A percentile compares a stretch with the other conserved stretches of the same genome.
These are phyloP conservation scores for Aquilaria agallochum DNA, from an alignment of 441 rosid genomes.

Conservation along the genomic window DNA sequence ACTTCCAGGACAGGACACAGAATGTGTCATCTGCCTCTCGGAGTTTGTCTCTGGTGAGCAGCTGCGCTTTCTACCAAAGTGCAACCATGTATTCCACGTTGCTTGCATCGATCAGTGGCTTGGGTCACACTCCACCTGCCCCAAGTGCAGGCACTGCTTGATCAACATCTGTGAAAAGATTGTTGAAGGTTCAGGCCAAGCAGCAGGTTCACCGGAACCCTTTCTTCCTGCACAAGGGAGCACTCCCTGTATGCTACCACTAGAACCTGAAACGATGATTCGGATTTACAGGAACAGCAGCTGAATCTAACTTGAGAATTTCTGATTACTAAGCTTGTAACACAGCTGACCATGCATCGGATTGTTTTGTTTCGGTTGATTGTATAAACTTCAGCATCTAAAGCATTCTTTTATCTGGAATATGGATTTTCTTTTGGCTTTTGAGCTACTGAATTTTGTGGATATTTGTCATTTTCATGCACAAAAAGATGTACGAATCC, in stretches of 20 bases:
- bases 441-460: no score
- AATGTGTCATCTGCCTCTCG: conserved; percentile 47
- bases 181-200: conserved; percentile 17
- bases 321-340: no score
- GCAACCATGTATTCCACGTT: conserved; percentile 58
- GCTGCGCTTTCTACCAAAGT: conserved; percentile 45
- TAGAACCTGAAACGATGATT: conserved; percentile 33
- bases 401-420: no score
- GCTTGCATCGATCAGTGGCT: conserved; percentile 56
- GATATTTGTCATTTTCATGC: no score
- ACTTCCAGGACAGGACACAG: conserved; percentile 33
- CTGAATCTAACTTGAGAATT: neutral
- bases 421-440: no score
- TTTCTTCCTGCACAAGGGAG: conserved; percentile 12
- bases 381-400: no score
- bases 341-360: no score
- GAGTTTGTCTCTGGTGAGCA: conserved; percentile 37
- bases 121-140: conserved; percentile 45
- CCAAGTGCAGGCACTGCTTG: conserved; percentile 49
- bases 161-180: conserved; percentile 46
- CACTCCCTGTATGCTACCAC: conserved; percentile 18
- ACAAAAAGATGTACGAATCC: no score
- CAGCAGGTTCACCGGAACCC: conserved; percentile 19
- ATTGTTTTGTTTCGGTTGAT: no score
- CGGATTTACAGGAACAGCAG: conserved; percentile 16